Percentiles rank a stretch among this genome's conserved stretches.
These are phyloP conservation scores for Ustilago crameri DNA, from an alignment of 1,284 basidiomycete genomes.

Conservation along the genomic window DNA sequence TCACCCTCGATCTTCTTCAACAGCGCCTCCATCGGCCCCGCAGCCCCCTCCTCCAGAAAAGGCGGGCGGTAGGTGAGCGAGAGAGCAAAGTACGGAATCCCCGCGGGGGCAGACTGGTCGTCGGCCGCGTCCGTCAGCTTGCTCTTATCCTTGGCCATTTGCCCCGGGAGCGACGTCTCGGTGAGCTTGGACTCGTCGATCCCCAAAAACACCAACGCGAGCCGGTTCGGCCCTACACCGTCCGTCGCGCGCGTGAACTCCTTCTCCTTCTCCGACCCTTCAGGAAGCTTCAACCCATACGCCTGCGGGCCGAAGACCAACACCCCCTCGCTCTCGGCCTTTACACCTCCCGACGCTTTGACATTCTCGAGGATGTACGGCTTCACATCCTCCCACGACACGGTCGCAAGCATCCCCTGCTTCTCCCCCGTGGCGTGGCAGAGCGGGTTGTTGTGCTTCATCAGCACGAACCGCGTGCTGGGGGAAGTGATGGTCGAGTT, in stretches of 20 bases:
- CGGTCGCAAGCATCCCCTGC: constrained; percentile 50
- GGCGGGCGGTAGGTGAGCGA: constrained; percentile 56
- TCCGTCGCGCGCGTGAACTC: constrained; percentile 49
- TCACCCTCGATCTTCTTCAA: constrained; percentile 23
- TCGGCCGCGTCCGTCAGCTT: constrained; percentile 10
- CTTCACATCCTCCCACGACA: constrained; percentile 65
- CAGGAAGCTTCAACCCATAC: constrained; percentile 33
- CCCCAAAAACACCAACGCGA: constrained; percentile 63
- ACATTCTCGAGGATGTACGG: constrained; percentile 46
- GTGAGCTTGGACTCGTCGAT: constrained; percentile 47
- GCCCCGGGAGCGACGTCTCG: constrained; percentile 34
- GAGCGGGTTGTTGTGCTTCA: constrained; percentile 66
- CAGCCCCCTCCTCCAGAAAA: background rate
- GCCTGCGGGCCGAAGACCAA: constrained; percentile 58
- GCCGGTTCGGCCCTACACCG: constrained; percentile 41
- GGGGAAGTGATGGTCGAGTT: constrained; percentile 62
- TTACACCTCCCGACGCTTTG: constrained; percentile 25
- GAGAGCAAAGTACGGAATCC: constrained; percentile 63
- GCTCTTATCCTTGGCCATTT: constrained; percentile 26
- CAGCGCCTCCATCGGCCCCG: constrained; percentile 34
- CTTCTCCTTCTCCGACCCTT: constrained; percentile 11
- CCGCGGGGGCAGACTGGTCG: constrained; percentile 35
- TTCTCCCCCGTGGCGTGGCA: constrained; percentile 42
- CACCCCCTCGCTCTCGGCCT: constrained; percentile 4
- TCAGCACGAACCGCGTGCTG: constrained; percentile 63